Percentiles rank a stretch among this genome's conserved stretches.
phyloP scores from a whole-genome alignment of 805 yeast genomes.

The Huiozyma naganishii region DNA sequence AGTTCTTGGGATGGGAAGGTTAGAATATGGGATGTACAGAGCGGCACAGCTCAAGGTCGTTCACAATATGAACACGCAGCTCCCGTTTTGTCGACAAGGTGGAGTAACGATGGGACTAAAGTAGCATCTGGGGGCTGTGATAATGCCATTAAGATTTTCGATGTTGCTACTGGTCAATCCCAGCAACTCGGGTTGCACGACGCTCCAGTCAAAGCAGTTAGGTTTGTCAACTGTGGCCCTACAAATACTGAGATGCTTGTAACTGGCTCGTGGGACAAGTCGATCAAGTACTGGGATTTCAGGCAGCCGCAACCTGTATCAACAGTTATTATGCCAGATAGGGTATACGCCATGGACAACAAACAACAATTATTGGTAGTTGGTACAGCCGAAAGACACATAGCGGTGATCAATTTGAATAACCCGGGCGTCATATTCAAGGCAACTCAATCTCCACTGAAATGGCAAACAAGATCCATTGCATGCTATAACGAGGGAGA shows the following conservation, averaged over 20 bases:
- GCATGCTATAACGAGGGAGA: conserved; percentile 84
- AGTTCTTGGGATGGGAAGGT: conserved; percentile 95
- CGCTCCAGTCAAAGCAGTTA: conserved; percentile 62
- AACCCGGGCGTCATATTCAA: conserved; percentile 77
- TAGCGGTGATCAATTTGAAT: conserved; percentile 66
- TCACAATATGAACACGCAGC: conserved; percentile 85
- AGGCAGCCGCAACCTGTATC: conserved; percentile 75
- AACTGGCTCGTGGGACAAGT: conserved; percentile 94
- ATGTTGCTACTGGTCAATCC: conserved; percentile 68
- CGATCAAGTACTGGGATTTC: conserved; percentile 89
- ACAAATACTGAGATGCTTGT: conserved; percentile 68
- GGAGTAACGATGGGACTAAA: conserved; percentile 81
- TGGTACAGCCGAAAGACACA: conserved; percentile 87
- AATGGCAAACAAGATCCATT: conserved; percentile 78
- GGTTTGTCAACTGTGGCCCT: conserved; percentile 80
- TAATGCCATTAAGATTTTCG: conserved; percentile 75
- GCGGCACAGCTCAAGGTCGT: conserved; percentile 76
- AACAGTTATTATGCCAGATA: conserved; percentile 74
- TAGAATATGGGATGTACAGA: conserved; percentile 77
- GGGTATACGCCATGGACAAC: conserved; percentile 83
- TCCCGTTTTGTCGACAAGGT: conserved; percentile 73
- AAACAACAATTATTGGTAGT: conserved; percentile 74
- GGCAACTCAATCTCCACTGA: conserved; percentile 62
- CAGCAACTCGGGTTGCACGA: conserved; percentile 82
- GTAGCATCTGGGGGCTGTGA: conserved; percentile 87